phyloP scores from a whole-genome alignment of 352 stramenopile genomes.

The Peronospora belbahrii region DNA sequence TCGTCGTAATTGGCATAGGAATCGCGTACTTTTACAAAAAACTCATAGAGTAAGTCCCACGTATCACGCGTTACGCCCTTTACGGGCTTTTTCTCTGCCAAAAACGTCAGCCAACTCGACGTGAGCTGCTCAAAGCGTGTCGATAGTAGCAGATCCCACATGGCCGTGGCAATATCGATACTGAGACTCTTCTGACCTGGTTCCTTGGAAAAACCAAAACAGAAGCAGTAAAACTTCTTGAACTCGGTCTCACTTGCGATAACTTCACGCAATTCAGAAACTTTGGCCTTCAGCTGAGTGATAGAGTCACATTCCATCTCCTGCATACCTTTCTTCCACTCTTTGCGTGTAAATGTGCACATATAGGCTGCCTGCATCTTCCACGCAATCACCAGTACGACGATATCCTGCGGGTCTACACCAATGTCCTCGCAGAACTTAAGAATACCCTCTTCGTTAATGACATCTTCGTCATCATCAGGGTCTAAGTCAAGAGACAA shows the following conservation, averaged over 20 bases:
- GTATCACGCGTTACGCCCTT: conserved; percentile 83
- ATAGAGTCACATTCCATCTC: conserved; percentile 64
- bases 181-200: conserved; percentile 80
- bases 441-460: conserved; percentile 68
- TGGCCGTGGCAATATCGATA: conserved; percentile 78
- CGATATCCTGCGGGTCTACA: conserved; percentile 67
- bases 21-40: conserved; percentile 73
- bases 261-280: conserved; percentile 45
- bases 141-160: conserved; percentile 79
- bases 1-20: conserved; percentile 84
- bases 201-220: conserved; percentile 85
- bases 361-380: conserved; percentile 84
- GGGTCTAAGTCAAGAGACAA: conserved; percentile 14
- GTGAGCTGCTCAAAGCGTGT: conserved; percentile 61
- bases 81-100: conserved; percentile 64
- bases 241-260: conserved; percentile 51
- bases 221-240: conserved; percentile 85
- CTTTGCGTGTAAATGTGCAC: conserved; percentile 78
- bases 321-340: conserved; percentile 77
- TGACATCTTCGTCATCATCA: conserved; percentile 55
- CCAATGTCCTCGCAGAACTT: conserved; percentile 77
- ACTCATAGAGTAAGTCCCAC: conserved; percentile 82
- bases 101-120: conserved; percentile 66
- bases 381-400: conserved; percentile 82
- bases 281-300: conserved; percentile 47